Evolutionary conservation across 805 yeast genomes (phyloP), one percentile per base, ranked within the genome.

Genomic region (Metschnikowia colocasiae): DNA sequence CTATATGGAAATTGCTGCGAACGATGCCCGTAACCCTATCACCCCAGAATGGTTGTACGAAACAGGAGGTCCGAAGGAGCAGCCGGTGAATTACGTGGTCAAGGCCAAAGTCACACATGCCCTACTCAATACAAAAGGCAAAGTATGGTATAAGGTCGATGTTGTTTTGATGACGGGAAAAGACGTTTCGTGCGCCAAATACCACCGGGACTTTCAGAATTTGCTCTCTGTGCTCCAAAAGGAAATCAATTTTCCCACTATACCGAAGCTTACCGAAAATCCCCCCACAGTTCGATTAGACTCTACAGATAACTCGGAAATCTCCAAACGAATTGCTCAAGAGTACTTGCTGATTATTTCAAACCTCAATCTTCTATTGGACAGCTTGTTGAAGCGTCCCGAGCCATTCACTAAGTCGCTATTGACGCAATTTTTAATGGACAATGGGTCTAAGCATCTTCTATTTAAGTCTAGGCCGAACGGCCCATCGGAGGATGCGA

Each of bases 1-100:
- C 39, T 70, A 68, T 49, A 67, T 69, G 15, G 67, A 63, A 15
- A 71, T 71, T 16, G 68, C 64, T 6, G 67, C 69, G n/a, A 71
- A 70, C 45, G 75, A 71, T 45, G 48, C 56, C 4, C 49, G 51
- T n/a, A 57, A 57, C 10, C 75, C 76, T 1, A 59, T 71, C 5
- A 48, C 64, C 10, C 22, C 49, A 5, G 62, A 60, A 26, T 69
- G 73, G 74, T 50, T 69, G 16, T 58, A 62, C 40, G 65, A 59
- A 15, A 22, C 35, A 1, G 22, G 29, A 2, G 22, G 16, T 23
- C 8, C 25, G 3, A 40, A 30, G 36, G 29, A 31, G 27, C n/a
- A 15, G 12, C 20, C 9, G 16, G 29, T 45, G n/a, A 40, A 45
- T 27, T 30, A 39, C 22, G 50, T 61, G 9, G 50, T 46, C 16